A percentile compares a stretch with the other conserved stretches of the same genome.
phyloP scores from a whole-genome alignment of 2,329 filamentous ascomycete genomes.

The Diaporthe amygdali region DNA sequence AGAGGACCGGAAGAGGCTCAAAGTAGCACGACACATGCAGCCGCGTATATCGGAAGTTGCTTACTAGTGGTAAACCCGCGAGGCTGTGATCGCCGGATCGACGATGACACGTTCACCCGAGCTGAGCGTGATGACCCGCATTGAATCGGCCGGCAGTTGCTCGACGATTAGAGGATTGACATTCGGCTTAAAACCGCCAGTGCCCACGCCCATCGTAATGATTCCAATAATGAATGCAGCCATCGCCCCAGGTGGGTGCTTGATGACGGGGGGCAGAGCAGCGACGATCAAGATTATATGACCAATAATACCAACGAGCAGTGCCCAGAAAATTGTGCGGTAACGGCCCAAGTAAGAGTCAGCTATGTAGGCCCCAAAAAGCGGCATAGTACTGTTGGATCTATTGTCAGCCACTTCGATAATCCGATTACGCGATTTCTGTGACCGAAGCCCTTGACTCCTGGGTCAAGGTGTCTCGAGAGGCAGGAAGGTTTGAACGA shows the following conservation, averaged over 20 bases:
- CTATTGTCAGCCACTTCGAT: no score
- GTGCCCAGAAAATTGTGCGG: constrained; percentile 69
- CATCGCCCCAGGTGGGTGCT: not conserved
- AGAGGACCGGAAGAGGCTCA: no score
- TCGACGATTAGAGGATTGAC: constrained; percentile 72
- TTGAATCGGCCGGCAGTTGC: constrained; percentile 62
- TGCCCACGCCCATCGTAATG: constrained; percentile 59
- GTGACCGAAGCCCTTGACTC: no score
- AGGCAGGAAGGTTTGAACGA: not conserved
- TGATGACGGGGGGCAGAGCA: not conserved
- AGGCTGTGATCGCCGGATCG: constrained; percentile 66
- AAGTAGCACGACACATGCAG: no score
- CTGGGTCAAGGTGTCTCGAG: no score
- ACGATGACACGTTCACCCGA: constrained; percentile 68
- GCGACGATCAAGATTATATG: constrained; percentile 61
- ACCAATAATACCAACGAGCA: constrained; percentile 66
- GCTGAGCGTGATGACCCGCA: constrained; percentile 55
- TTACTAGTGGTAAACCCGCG: constrained; percentile 65
- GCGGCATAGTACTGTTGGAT: constrained; percentile 26
- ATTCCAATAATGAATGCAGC: constrained; percentile 67
- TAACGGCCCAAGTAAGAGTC: constrained; percentile 71
- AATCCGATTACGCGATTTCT: no score
- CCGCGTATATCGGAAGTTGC: not conserved
- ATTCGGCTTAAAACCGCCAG: constrained; percentile 78
- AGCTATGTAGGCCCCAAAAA: constrained; percentile 56